These are phyloP conservation scores for Penicillium turbatum DNA, from an alignment of 495 filamentous ascomycete species.

Conservation along the genomic window DNA sequence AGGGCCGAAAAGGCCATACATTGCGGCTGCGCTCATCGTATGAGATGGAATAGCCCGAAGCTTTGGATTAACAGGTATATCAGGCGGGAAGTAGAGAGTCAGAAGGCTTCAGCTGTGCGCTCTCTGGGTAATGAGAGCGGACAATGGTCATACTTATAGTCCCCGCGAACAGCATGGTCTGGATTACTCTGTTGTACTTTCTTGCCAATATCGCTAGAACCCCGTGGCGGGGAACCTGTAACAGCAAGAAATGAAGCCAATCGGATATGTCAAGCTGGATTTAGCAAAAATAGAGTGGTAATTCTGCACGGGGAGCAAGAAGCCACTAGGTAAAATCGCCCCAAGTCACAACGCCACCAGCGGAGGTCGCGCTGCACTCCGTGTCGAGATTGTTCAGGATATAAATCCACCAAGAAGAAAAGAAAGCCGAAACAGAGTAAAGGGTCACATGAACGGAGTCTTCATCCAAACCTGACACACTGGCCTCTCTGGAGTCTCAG, in stretches of 20 bases:
- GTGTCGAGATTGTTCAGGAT: conserved; percentile 12
- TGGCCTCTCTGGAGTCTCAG: background rate
- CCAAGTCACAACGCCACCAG: conserved; percentile 15
- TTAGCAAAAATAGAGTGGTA: background rate
- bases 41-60: background rate
- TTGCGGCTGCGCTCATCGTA: background rate
- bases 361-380: background rate
- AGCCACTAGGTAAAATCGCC: background rate
- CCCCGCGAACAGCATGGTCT: too few relatives aligned
- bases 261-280: background rate
- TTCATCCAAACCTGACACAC: background rate
- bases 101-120: background rate
- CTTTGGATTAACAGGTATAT: background rate
- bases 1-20: background rate
- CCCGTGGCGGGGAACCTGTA: background rate
- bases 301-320: background rate
- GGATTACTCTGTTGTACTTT: background rate
- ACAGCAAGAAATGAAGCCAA: background rate
- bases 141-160: background rate
- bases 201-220: background rate
- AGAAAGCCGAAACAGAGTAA: background rate
- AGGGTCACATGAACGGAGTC: background rate
- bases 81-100: background rate
- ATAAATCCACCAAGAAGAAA: background rate
- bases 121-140: background rate